phyloP scores from a whole-genome alignment of 208 protist genomes.

The Acanthamoeba royreba region DNA sequence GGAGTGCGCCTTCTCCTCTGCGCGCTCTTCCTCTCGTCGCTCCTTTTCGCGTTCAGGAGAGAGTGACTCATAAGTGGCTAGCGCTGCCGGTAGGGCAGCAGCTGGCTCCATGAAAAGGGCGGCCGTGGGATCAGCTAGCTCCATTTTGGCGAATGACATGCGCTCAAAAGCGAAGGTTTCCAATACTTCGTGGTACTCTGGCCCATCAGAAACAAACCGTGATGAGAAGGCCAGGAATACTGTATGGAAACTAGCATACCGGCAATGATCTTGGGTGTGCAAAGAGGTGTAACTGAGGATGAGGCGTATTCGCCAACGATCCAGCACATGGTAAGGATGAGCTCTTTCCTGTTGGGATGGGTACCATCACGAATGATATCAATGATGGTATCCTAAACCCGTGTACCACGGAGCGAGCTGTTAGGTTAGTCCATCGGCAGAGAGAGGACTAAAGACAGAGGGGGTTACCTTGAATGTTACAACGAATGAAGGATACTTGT shows the following conservation, averaged over 20 bases:
- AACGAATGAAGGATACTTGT: conserved; percentile 29
- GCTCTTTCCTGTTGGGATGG: neutral
- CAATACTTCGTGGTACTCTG: conserved; percentile 56
- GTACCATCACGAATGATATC: neutral
- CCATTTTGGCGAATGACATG: conserved; percentile 45
- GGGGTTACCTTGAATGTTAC: conserved; percentile 1
- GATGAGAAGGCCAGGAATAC: neutral
- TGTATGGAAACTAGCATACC: neutral
- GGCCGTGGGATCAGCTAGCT: neutral
- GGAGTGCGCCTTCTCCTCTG: neutral
- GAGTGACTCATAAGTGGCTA: neutral
- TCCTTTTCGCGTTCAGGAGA: neutral
- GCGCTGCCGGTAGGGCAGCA: neutral
- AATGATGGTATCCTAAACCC: neutral
- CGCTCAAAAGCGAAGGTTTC: conserved; percentile 54
- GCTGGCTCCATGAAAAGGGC: neutral
- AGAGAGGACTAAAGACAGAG: neutral
- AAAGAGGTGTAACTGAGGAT: neutral
- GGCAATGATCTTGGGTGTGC: neutral
- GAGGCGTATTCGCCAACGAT: conserved; percentile 51
- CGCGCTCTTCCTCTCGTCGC: neutral
- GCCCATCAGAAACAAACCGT: neutral
- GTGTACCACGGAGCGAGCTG: neutral
- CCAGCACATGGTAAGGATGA: conserved; percentile 27
- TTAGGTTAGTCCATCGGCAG: neutral